phyloP scores from a whole-genome alignment of 352 stramenopile species.

The Hyaloperonospora brassicae region DNA sequence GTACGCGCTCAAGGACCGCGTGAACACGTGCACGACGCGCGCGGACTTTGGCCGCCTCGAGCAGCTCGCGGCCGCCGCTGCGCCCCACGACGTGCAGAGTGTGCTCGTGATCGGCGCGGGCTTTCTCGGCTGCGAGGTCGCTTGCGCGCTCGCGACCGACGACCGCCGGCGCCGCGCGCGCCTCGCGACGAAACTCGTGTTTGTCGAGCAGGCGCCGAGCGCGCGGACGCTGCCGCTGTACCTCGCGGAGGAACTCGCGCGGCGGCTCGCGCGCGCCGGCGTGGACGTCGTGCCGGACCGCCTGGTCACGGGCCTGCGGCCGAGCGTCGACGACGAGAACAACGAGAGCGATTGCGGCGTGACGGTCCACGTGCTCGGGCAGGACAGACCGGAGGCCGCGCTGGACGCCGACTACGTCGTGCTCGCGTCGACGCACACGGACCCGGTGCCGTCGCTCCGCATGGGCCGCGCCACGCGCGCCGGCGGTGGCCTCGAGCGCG shows the following conservation, averaged over 20 bases:
- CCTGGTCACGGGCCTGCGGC: conserved; percentile 73
- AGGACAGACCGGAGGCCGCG: conserved; percentile 46
- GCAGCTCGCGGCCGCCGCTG: conserved; percentile 26
- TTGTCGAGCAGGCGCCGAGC: conserved; percentile 39
- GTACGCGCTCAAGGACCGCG: conserved; percentile 76
- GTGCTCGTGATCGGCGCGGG: conserved; percentile 85
- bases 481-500: conserved; percentile 67
- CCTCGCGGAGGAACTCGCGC: conserved; percentile 63
- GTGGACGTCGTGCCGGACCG: conserved; percentile 60
- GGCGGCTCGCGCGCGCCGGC: conserved; percentile 42
- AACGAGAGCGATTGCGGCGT: conserved; percentile 30
- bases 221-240: conserved; percentile 81
- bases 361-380: conserved; percentile 54
- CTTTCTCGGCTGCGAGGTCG: conserved; percentile 87
- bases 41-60: conserved; percentile 80
- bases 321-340: conserved; percentile 38
- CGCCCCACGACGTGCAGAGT: conserved; percentile 38
- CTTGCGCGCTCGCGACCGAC: conserved; percentile 60
- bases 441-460: conserved; percentile 52
- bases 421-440: conserved; percentile 87
- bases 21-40: conserved; percentile 80
- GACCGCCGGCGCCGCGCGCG: conserved; percentile 29
- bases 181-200: conserved; percentile 44
- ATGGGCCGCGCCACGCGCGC: conserved; percentile 43
- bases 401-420: conserved; percentile 87